These are phyloP conservation scores for Cenchrus fungigraminus DNA, from an alignment of 176 grass and related monocot genomes.

Conservation along the genomic window DNA sequence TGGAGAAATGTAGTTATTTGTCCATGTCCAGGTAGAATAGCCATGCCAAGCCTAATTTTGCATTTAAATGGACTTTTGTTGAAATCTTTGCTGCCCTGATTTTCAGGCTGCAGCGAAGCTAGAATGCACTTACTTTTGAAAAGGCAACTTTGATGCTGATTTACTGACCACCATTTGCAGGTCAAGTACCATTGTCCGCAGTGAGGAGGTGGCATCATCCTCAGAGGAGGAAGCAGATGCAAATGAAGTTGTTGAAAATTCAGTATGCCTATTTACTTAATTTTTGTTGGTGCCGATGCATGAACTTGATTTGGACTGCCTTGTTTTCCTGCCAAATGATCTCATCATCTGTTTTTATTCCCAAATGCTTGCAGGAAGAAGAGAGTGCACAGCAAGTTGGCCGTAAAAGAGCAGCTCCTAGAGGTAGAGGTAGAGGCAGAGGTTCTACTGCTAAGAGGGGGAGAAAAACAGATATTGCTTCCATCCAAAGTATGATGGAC, in stretches of 20 bases:
- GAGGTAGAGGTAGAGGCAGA: conserved; percentile 61
- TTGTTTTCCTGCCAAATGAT: conserved; percentile 14
- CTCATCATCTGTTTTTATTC: conserved; percentile 21
- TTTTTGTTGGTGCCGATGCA: conserved; percentile 7
- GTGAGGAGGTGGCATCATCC: conserved; percentile 70
- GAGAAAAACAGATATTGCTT: conserved; percentile 70
- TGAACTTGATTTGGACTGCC: neutral
- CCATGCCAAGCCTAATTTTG: neutral
- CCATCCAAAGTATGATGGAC: conserved; percentile 67
- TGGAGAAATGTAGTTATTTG: neutral
- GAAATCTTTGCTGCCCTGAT: neutral
- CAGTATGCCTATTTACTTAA: conserved; percentile 50
- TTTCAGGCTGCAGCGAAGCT: neutral
- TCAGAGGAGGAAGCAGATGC: conserved; percentile 71
- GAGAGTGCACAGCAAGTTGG: conserved; percentile 61
- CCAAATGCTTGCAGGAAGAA: conserved; percentile 58
- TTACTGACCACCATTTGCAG: conserved; percentile 39
- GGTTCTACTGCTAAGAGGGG: conserved; percentile 79
- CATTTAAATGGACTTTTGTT: neutral
- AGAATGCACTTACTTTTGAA: neutral
- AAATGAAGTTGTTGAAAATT: conserved; percentile 69
- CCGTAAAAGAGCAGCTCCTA: conserved; percentile 73
- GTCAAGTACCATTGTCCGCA: conserved; percentile 44
- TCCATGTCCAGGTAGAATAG: neutral
- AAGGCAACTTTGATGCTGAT: neutral